Base-by-base conservation (phyloP, 257 asterid genomes). In the Pogostemon cablin region DNA sequence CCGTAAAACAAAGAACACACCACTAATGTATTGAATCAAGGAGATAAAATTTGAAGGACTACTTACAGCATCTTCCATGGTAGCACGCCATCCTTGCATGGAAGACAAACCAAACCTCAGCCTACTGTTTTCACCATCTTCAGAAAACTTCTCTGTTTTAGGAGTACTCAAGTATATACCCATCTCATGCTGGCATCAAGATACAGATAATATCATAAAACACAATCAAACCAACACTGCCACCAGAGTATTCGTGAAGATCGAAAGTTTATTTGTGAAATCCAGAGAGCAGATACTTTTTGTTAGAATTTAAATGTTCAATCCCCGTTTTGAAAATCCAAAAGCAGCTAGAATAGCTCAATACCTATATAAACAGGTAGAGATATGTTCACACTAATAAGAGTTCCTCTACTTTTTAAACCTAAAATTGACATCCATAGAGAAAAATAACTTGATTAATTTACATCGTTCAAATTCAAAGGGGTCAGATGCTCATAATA, bases 61-160 rank as follows among this genome's bases (percentile, higher is more conserved):
- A 81, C 97, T 85, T 72, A 93, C 98, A 56, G 97, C 97, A 85
- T 93, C 98, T 84, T 93, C 98, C 98, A 93, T 93, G 15, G 97
- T 82, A 67, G 98, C 88, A 62, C 97, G 98, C 98, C 98, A 93
- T 73, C 98, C 98, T 82, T 93, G 98, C 98, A 93, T 93, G 44
- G 96, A 87, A 68, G 97, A 93, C 72, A 87, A 67, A 12, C 97
- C 98, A 79, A 72, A 93, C 52, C 88, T 80, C 72, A 93, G 86
- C 82, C 88, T 85, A 73, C 32, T 57, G 67, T 84, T 90, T 78
- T 80, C 90, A 3, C 96, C 97, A 77, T 93, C 96, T 75, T 93
- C 96, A 5, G 98, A 93, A 38, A 84, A 69, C 65, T 93, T 90
- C 60, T 93, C 98, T 3, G 97, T 93, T 77, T 90, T 93, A 2